A percentile compares a stretch with the other conserved stretches of the same genome.
phyloP scores from a whole-genome alignment of 2,329 filamentous ascomycete genomes.

The Phoma sp. region DNA sequence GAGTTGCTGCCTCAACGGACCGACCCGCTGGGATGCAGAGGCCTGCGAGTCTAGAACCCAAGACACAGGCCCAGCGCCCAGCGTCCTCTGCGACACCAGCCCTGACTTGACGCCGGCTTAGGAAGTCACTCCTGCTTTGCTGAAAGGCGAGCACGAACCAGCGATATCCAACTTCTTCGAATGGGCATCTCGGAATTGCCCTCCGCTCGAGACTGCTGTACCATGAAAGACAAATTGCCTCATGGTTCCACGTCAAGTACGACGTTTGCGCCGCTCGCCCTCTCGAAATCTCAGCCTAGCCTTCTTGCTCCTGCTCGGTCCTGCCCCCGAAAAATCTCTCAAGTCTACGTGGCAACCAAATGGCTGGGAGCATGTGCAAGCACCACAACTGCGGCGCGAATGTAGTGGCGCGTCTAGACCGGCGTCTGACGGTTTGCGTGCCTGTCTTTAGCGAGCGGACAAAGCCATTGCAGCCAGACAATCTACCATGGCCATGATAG shows the following conservation, averaged over 20 bases:
- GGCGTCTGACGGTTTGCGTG: not conserved
- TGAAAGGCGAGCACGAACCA: not conserved
- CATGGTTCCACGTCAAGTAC: not conserved
- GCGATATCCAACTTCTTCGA: not conserved
- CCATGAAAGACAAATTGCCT: slow-evolving; percentile 1
- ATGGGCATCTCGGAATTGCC: not conserved
- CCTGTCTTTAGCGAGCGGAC: not conserved
- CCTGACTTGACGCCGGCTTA: slow-evolving; percentile 4
- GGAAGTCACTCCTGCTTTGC: not conserved
- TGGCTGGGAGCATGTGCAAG: not conserved
- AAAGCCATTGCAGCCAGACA: not conserved
- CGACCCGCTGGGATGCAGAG: slow-evolving; percentile 14
- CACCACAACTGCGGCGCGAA: not conserved
- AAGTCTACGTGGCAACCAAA: not conserved
- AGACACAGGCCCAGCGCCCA: slow-evolving; percentile 14
- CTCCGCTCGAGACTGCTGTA: not conserved
- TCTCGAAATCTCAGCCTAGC: not conserved
- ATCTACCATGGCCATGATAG: not conserved
- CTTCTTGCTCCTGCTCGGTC: not conserved
- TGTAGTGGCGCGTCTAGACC: slow-evolving; percentile 12
- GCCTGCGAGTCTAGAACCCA: slow-evolving; percentile 11
- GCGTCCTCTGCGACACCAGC: slow-evolving; percentile 8
- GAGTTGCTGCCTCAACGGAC: slow-evolving; percentile 7
- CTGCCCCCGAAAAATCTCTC: not conserved
- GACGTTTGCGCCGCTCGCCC: not conserved